Conservation (phyloP, 1,284 basidiomycete species). For the Austroboletus sp. region DNA sequence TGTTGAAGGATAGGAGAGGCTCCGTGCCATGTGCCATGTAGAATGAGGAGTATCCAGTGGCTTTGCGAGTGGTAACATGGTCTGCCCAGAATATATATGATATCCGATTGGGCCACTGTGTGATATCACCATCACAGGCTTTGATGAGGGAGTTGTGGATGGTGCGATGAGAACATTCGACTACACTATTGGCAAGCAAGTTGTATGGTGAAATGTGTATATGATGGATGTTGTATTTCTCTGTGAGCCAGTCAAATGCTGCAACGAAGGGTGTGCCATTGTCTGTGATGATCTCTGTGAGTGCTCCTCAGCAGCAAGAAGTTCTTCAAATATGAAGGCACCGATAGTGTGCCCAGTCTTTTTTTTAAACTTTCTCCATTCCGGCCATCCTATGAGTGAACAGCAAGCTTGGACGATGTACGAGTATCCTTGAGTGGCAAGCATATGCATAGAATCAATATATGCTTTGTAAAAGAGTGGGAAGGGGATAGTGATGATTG, state of each 20-base stretch:
- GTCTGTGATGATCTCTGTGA: not conserved
- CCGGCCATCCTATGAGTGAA: not conserved
- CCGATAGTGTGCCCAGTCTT: slow-evolving; percentile 2
- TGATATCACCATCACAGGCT: slow-evolving; percentile 4
- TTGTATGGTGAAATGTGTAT: slow-evolving; percentile 7
- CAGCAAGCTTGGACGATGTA: slow-evolving; percentile 4
- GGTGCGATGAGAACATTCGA: slow-evolving; percentile 2
- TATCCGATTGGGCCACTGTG: slow-evolving; percentile 1
- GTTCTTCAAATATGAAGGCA: slow-evolving; percentile 1
- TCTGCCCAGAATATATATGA: slow-evolving; percentile 2
- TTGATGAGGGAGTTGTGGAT: slow-evolving; percentile 6
- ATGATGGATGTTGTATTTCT: slow-evolving; percentile 4
- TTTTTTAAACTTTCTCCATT: slow-evolving; percentile 12
- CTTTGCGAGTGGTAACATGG: not conserved
- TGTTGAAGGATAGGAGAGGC: slow-evolving; percentile 29
- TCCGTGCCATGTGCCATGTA: slow-evolving; percentile 26
- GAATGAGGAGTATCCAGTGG: slow-evolving; percentile 11
- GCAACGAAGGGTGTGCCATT: slow-evolving; percentile 1
- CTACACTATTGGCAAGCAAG: slow-evolving; percentile 1
- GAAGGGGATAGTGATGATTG: slow-evolving; percentile 12
- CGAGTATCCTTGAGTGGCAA: rapidly evolving
- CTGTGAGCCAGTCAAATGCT: not conserved
- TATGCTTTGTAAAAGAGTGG: slow-evolving; percentile 7
- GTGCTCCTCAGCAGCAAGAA: slow-evolving; percentile 2
- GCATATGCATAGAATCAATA: slow-evolving; percentile 3